Base-by-base conservation (phyloP, 176 grass and related monocot genomes). In the Paspalum vaginatum region DNA sequence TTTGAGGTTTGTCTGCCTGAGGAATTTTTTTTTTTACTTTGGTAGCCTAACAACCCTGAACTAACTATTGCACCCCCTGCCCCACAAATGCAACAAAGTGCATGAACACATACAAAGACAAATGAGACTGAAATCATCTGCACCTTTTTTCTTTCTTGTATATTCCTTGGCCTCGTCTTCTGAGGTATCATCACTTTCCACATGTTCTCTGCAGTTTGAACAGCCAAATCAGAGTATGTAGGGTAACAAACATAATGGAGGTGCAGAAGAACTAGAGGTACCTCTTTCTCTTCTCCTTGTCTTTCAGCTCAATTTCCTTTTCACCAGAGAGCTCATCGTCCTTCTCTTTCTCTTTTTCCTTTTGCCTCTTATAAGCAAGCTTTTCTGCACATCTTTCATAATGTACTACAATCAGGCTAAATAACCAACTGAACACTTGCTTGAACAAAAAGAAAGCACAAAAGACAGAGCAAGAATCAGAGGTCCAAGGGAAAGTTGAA, bases 361-460 rank as follows among this genome's bases (percentile, higher is more conserved):
- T 98, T 68, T 85, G 83, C 83, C 88, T 94, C 83, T 86, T 94
- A 80, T 98, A 92, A 72, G 86, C 95, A 85, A 94, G 95, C 43
- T 94, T 98, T 80, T 98, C 95, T 94, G 92, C 90, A 87, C 95
- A 98, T 92, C 95, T 98, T 94, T 91, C 75, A 78, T 58, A 80
- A 62, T 81, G 80, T 60, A 91, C n/a, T 62, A 37, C 5, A 78
- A 77, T 85, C 63, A 92, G 79, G 69, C 68, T 52, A 83, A 63
- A 64, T 52, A 77, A 86, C 50, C 27, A 66, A 87, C 47, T 68
- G 10, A 43, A 17, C 15, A 4, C 20, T 53, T 49, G 27, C 22
- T 61, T 37, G 44, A 85, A 84, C 5, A 82, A 75, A 58, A 78
- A 66, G 2, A 51, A 43, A 12, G 53, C 37, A 61, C 16, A 18